Base-by-base conservation (phyloP, 2,329 filamentous ascomycete genomes). In the Zarea fungicola region DNA sequence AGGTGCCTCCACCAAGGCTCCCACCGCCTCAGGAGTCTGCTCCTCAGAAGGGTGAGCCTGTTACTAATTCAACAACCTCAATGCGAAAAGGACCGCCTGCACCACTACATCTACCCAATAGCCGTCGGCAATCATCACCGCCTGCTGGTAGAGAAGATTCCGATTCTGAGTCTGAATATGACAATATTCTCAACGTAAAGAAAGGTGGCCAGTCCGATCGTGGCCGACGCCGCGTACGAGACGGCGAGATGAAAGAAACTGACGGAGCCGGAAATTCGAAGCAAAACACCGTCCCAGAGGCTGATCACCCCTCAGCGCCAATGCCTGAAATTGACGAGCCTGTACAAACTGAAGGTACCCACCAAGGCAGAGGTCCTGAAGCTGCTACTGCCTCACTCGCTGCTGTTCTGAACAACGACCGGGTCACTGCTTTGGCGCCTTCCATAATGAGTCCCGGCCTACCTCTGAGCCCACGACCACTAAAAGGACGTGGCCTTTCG, bases 31-130 rank as follows among this genome's bases (percentile, higher is more conserved):
- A 62, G 23, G 70, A 75, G 50, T 65, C 75, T 11, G 72, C 70
- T 2, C 69, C 74, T 2, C 62, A 66, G 31, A 56, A 69, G 13
- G 71, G 76, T 28, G 70, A 75, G 23, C 70, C 25, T 19, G 11
- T n/a, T 34, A 13, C 69, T 3, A 59, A 74, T 5, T 63, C 68
- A 9, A 73, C 75, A 52, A 22, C 41, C 3, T 83, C 82, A 50
- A 73, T 77, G 14, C 80, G 91, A 52, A 96, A 95, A 65, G 81
- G 85, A 6, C 90, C 91, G 3, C 92, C 92, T 40, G 87, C 89
- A 11, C 91, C 92, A 2, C 67, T 97, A 47, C 84, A 91, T 60
- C 74, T 97, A 21, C 58, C 59, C 19, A 57, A 65, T 19, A 58
- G 60, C 18, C 54, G 58, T 25, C 55, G 48, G 2, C 54, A 58